Base-by-base conservation (phyloP, 805 yeast genomes). In the Cyberlindnera bimundalis region DNA sequence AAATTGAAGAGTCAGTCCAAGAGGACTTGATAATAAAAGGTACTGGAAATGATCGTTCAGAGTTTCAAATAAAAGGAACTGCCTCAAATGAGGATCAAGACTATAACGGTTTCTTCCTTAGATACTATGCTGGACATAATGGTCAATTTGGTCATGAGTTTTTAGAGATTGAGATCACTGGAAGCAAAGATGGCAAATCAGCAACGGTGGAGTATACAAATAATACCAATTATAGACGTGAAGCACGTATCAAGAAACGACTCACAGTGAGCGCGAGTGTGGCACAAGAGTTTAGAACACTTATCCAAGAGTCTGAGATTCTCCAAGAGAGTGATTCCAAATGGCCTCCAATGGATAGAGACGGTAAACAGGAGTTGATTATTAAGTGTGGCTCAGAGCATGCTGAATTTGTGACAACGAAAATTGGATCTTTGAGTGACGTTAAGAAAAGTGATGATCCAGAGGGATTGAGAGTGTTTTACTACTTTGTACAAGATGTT, bases 121-220 rank as follows among this genome's bases (percentile, higher is more conserved):
- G 71, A 24, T 68, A 68, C 47, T 71, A 71, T 46, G 52, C 73
- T 2, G 73, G 73, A 2, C 72, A 68, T 41, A 56, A 60, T 17
- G 76, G 76, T 2, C 52, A 61, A 14, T 63, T 60, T 43, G 76
- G 76, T 3, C 75, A 71, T 42, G 76, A 71, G 49, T 70, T 68
- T 42, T 47, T 71, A 9, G 68, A 67, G 39, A 64, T 67, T 37
- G 67, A 63, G 38, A 40, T 67, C n/a, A 49, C 53, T 27, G 43
- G 51, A 12, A 46, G 42, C 18, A 59, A 48, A 3, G 62, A 60
- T 33, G 65, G 65, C 11, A 46, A 49, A 4, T 50, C 50, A 28
- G 71, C 64, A 2, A 39, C 50, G 6, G 46, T 65, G 24, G 54
- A 70, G 33, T 71, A 71, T 46, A 70, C 71, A n/a, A 71, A 71